Evolutionary conservation across 257 asterid species (phyloP).

Genomic region (Sherardia arvensis): DNA sequence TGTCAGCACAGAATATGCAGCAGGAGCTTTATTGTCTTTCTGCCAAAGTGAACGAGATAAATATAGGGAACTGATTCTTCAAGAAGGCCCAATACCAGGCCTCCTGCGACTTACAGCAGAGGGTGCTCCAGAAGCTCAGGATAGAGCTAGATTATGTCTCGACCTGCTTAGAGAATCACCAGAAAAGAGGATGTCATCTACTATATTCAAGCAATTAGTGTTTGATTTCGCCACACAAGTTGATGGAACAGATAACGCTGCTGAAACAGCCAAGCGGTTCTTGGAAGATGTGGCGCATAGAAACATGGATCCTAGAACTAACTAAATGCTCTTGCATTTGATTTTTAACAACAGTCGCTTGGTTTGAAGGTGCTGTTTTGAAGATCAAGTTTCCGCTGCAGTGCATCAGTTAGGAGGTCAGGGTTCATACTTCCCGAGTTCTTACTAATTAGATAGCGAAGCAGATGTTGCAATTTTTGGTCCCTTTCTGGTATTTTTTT

Average conservation of each 20-base stretch:
- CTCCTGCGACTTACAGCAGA: constrained; percentile 78
- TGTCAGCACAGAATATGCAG: constrained; percentile 65
- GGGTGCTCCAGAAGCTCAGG: constrained; percentile 67
- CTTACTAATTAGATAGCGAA: constrained; percentile 7
- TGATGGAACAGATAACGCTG: constrained; percentile 63
- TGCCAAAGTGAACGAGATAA: constrained; percentile 66
- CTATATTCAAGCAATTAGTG: constrained; percentile 62
- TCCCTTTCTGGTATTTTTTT: constrained; percentile 18
- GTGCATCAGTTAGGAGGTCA: neutral
- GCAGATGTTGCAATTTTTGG: constrained; percentile 11
- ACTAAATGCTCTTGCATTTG: constrained; percentile 23
- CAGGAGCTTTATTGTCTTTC: constrained; percentile 53
- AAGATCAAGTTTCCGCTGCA: neutral
- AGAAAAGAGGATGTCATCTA: constrained; percentile 43
- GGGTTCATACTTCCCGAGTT: neutral
- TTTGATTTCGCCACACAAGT: constrained; percentile 59
- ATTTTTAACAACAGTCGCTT: constrained; percentile 7
- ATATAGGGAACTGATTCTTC: constrained; percentile 67
- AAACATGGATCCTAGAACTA: constrained; percentile 50
- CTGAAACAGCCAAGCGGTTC: constrained; percentile 70
- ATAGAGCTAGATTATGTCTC: constrained; percentile 58
- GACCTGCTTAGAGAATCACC: constrained; percentile 66
- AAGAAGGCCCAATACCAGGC: constrained; percentile 86
- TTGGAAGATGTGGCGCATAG: constrained; percentile 63
- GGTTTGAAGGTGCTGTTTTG: constrained; percentile 4